Evolutionary conservation across 2,329 filamentous ascomycete species (phyloP), one percentile per base, ranked within the genome.

Genomic region (Cryphonectria nitschkei): DNA sequence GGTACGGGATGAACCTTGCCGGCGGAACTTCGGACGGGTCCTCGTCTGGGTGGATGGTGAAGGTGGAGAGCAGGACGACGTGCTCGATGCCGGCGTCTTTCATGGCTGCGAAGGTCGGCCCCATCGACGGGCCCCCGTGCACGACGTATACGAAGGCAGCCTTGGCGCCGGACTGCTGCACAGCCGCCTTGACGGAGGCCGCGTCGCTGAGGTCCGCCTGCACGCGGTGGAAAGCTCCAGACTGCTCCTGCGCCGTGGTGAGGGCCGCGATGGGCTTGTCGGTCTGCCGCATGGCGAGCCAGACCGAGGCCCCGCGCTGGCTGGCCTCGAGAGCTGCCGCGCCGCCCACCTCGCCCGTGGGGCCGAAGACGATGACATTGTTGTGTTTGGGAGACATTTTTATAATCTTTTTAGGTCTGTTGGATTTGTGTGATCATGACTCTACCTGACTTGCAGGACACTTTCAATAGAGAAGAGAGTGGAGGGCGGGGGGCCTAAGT

Each of bases 131-230:
- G 0, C 76, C 71, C 41, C 76, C 74, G 22, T 76, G 72, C 9
- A 79, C 74, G 2, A 79, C 43, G 75, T 88, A 88, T 63, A 86
- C 78, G 77, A 87, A 88, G 0, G 85, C 86, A 8, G 75, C 73
- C 60, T 80, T 84, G 22, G 85, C 85, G 14, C 80, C 79, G 0
- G 83, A 79, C 46, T 75, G 75, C 41, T 76, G 67, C n/a, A 86
- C 81, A 0, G 85, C 85, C 0, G 74, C 74, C 3, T 65, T 69
- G 34, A 87, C 74, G 8, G 80, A 80, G 0, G 80, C 79, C 0
- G 84, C 81, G 0, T 84, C 71, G 3, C 76, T 75, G 8, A 88
- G 78, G 74, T 87, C 85, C 43, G 84, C 82, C 14, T 73, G 71
- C 22, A 77, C 69, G 16, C 76, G 75, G 37, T 69, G n/a, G 60